Evolutionary conservation across 805 yeast genomes (phyloP), one percentile per base, ranked within the genome.

Genomic region (Sugiyamaella marilandica): DNA sequence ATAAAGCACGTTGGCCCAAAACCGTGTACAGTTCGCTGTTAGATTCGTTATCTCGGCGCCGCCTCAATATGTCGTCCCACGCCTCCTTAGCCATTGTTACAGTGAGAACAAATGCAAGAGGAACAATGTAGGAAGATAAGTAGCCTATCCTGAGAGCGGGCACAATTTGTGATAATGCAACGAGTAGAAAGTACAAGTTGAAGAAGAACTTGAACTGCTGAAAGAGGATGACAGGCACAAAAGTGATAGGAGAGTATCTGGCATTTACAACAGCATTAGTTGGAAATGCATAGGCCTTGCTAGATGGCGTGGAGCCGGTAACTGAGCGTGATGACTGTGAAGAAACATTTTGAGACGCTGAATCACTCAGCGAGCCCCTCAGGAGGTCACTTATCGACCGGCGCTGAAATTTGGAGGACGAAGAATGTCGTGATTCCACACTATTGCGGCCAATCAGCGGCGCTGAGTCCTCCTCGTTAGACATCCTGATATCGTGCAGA

Each of bases 71-170:
- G 69, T 94, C 99, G 70, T 94, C 99, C 60, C 87, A 76, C 0
- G 97, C 98, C 67, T 94, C 99, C 67, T 94, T 94, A 60, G 84
- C 73, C 96, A 95, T 91, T 1, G 99, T 95, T 5, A 94, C 95
- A 0, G 86, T 74, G 39, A 94, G 72, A 13, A 94, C 99, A 74
- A 94, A 94, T 1, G 87, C 97, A 52, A 94, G 76, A 0, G 99
- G 99, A 9, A 91, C 97, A 18, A 95, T 78, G 66, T 94, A 94
- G 1, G 97, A 87, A 1, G 96, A 86, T 35, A 94, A 73, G 65
- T 92, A 94, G 10, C 99, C 99, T 34, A 94, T 94, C 60, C 97
- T 76, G 50, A 94, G 75, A 7, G 83, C 87, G 1, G 98, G 97
- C 19, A 94, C 77, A 1, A 85, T 84, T 70, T 94, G 99, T 4